Conservation (phyloP, 345 rosid genomes). For the Brassica rapa region DNA sequence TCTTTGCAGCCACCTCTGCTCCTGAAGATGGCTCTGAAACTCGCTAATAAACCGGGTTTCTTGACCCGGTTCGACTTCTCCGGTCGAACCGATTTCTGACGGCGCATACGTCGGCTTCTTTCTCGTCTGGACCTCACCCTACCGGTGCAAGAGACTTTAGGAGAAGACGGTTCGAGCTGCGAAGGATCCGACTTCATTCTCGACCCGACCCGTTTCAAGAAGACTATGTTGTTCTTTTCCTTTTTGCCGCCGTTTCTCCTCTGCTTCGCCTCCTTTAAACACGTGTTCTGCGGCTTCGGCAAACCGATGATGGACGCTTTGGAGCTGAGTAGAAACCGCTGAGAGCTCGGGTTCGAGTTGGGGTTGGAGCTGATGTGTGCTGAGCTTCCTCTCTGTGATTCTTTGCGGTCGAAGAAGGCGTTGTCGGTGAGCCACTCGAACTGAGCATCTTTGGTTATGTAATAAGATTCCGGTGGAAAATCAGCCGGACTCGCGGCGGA, state of each 20-base stretch:
- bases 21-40: conserved; percentile 53
- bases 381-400: conserved; percentile 67
- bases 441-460: conserved; percentile 72
- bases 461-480: conserved; percentile 85
- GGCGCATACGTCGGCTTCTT: conserved; percentile 47
- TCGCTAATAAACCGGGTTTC: conserved; percentile 50
- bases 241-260: conserved; percentile 47
- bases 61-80: conserved; percentile 25
- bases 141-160: conserved; percentile 94
- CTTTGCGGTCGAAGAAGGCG: conserved; percentile 78
- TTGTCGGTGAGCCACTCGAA: conserved; percentile 83
- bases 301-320: conserved; percentile 74
- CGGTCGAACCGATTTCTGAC: conserved; percentile 36
- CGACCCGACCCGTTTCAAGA: conserved; percentile 56
- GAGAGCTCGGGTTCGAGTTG: conserved; percentile 54
- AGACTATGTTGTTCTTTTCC: conserved; percentile 39
- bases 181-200: conserved; percentile 46
- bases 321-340: conserved; percentile 59
- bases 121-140: conserved; percentile 82
- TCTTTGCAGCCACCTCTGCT: conserved; percentile 17
- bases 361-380: conserved; percentile 30
- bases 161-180: conserved; percentile 72
- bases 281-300: conserved; percentile 70
- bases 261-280: conserved; percentile 56
- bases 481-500: conserved; percentile 43